Percentiles rank a stretch among this genome's conserved stretches.
Conservation (phyloP, 1,284 basidiomycete genomes). For the Ganoderma meredithae region DNA sequence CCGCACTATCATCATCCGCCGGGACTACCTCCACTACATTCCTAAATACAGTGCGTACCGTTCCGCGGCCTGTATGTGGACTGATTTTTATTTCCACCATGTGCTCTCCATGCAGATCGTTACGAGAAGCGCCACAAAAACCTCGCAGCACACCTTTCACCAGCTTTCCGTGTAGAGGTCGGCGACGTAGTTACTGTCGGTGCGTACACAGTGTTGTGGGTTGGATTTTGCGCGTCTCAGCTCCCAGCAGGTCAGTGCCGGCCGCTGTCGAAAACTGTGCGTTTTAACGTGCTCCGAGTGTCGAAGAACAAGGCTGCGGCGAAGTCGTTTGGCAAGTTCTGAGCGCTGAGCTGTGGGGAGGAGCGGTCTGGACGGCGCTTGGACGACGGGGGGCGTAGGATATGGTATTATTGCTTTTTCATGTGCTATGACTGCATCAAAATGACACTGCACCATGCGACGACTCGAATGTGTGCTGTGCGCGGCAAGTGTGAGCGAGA, state of each 20-base stretch:
- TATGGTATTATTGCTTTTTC: constrained; percentile 44
- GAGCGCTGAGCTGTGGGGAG: constrained; percentile 56
- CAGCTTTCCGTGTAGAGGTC: constrained; percentile 95
- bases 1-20: constrained; percentile 97
- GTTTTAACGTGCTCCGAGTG: constrained; percentile 97
- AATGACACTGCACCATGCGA: constrained; percentile 43
- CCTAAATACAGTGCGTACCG: constrained; percentile 91
- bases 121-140: constrained; percentile 99
- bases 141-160: constrained; percentile 95
- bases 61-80: constrained; percentile 4
- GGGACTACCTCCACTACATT: constrained; percentile 99
- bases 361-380: constrained; percentile 25
- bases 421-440: constrained; percentile 46
- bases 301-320: constrained; percentile 86
- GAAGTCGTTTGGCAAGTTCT: constrained; percentile 97
- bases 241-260: constrained; percentile 90
- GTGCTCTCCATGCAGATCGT: constrained; percentile 65
- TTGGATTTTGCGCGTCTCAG: background rate
- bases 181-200: constrained; percentile 98
- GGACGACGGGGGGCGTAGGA: constrained; percentile 41
- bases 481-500: constrained; percentile 22
- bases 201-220: constrained; percentile 49
- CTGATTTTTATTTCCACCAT: constrained; percentile 22
- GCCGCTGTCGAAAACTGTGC: constrained; percentile 98
- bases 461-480: constrained; percentile 19